Percentiles rank a stretch among this genome's conserved stretches.
Evolutionary conservation across 768 basidiomycete genomes (phyloP).

Genomic region (Krasilnikovozyma curviuscula): DNA sequence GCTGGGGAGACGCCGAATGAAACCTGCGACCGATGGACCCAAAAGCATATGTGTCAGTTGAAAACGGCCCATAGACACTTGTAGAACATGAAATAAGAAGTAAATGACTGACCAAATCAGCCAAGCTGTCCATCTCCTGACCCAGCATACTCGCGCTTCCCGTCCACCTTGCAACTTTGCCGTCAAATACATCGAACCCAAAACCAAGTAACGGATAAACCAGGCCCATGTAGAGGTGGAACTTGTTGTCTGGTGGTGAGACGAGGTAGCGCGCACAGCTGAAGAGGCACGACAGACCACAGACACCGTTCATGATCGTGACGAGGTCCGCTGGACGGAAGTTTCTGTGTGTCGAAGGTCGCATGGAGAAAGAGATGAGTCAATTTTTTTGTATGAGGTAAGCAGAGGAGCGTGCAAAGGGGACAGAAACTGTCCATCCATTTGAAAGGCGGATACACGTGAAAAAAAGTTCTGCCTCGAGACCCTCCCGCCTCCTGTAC

Average conservation of each 20-base stretch:
- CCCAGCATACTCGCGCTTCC: constrained; percentile 88
- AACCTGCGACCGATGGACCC: constrained; percentile 36
- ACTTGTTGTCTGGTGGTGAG: constrained; percentile 43
- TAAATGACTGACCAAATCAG: constrained; percentile 63
- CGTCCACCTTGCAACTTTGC: constrained; percentile 93
- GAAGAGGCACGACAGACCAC: constrained; percentile 88
- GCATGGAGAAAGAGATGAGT: background rate
- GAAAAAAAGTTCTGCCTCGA: too few relatives aligned
- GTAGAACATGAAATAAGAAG: too few relatives aligned
- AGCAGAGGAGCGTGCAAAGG: too few relatives aligned
- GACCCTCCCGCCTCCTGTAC: too few relatives aligned
- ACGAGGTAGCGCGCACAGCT: constrained; percentile 74
- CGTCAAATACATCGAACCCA: constrained; percentile 94
- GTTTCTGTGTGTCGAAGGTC: constrained; percentile 39
- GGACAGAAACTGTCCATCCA: too few relatives aligned
- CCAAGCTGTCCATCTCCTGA: constrained; percentile 90
- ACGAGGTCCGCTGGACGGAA: constrained; percentile 95
- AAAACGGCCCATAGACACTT: background rate
- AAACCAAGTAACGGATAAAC: constrained; percentile 76
- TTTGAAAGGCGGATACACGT: too few relatives aligned
- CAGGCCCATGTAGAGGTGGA: constrained; percentile 71
- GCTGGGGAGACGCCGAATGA: constrained; percentile 96
- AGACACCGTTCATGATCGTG: constrained; percentile 97
- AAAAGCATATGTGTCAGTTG: background rate
- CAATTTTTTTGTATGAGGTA: too few relatives aligned